Evolutionary conservation across 441 rosid species (phyloP), one percentile per base, ranked within the genome.

Genomic region (Syzygium syzygioides): DNA sequence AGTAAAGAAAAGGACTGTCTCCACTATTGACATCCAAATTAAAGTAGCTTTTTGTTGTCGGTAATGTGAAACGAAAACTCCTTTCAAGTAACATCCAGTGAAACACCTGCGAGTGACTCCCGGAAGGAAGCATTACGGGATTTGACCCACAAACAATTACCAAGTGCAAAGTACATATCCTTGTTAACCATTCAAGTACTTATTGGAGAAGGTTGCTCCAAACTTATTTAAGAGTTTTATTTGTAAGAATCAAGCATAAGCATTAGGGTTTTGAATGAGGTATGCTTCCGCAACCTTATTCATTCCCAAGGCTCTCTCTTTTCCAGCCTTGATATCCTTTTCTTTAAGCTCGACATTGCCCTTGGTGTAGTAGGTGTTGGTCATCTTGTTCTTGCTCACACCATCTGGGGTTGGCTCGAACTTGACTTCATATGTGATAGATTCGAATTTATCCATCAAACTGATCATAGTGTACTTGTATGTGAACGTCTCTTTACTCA

Each of bases 371-470:
- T 56, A 86, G 17, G 76, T 55, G 86, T 59, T 86, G 37, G 88
- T 80, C 90, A 88, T 85, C 68, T 64, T 66, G 90, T 66, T 85
- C 64, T 85, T 66, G 87, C 87, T 85, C 66, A 26, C 84, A 12
- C 71, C 71, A 3, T 88, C 71, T 0, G 85, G 55, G 14, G 45
- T 66, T 6, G 55, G 45, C 87, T 64, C 25, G 62, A 88, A 4
- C 85, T 41, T 88, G 2, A 62, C 32, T 17, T 85, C 57, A 23
- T 34, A 88, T 26, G n/a, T 9, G 48, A 88, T 85, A 14, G 85
- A 62, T 15, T 28, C 68, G 0, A 88, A 53, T 55, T 85, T 85
- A 66, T 84, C 80, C 1, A 9, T 10, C 23, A 84, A 0, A 5
- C 53, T 4, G 32, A 66, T 66, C 55, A 88, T 34, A 14, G 85